Evolutionary conservation across 2,329 filamentous ascomycete genomes (phyloP), one percentile per base, ranked within the genome.

Genomic region (Monosporascus sp.): DNA sequence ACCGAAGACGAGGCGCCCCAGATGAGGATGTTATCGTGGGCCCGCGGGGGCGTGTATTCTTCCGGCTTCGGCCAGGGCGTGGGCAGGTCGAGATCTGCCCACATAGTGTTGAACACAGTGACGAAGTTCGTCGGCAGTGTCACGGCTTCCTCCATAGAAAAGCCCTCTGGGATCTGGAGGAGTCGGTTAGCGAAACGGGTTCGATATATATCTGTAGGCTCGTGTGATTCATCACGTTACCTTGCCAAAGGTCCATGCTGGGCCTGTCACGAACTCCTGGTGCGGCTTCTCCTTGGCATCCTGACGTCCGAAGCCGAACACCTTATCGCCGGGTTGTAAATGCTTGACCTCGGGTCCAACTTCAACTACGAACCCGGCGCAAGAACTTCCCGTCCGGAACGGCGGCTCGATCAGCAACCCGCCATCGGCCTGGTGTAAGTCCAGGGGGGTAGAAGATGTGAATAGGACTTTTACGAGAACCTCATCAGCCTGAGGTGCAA

Each of bases 401-500:
- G 81, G 81, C 24, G 66, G 67, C 27, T 70, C 61, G 11, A 83
- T 72, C 14, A 84, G 63, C 0, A 86, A 69, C 0, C 80, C 81
- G 37, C 82, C 81, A 59, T 85, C 81, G 45, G 80, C 79, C 54
- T 81, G 77, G 66, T 86, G 83, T 6, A 86, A 69, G 59, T 86
- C 81, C 0, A 86, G 70, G 0, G 83, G 83, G 1, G 79, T 82
- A 1, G 82, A 83, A 2, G 81, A 76, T 2, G 80, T 82, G 79
- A 80, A 86, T 53, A 77, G 69, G 9, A 82, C 77, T 25, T 72
- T 74, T 41, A 86, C 67, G 17, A 77, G 72, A 36, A 83, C 74
- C 65, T 86, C 77, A 37, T 76, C 72, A 1, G 65, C 61, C 1
- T 58, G 54, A 0, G 77, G 76, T 5, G 64, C 15, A 41, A 59